Conservation (phyloP, 1,139 yeast genomes). For the Pneumocystis carinii region DNA sequence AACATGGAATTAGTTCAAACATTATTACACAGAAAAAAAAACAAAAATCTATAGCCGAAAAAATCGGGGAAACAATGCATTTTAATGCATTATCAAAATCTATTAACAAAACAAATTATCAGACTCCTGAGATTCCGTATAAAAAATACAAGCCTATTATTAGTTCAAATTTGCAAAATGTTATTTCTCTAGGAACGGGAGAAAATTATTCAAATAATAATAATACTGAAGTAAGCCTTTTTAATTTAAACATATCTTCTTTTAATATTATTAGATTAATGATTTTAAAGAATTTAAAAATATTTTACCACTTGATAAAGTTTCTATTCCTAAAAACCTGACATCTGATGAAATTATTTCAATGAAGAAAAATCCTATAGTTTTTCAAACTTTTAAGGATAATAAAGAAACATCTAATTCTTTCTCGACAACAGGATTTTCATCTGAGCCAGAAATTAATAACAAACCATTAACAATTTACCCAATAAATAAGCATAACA, state of each 20-base stretch:
- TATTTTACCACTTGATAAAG: neutral
- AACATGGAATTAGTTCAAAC: neutral
- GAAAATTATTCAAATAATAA: neutral
- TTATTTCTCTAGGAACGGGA: neutral
- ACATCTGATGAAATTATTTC: neutral
- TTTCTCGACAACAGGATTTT: neutral
- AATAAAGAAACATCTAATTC: neutral
- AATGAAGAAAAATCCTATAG: neutral
- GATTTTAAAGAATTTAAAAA: neutral
- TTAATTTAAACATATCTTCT: neutral
- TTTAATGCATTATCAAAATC: neutral
- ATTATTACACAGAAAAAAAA: neutral
- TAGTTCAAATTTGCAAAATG: neutral
- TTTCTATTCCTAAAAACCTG: neutral
- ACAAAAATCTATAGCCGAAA: neutral
- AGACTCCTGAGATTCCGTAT: neutral
- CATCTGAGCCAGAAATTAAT: neutral
- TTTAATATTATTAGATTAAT: neutral
- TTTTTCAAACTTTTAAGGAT: neutral
- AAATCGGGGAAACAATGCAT: neutral
- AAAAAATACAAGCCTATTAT: neutral
- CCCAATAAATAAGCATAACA: neutral
- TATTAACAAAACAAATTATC: neutral
- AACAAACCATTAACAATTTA: neutral
- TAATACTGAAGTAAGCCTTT: neutral